Conservation (phyloP, 441 rosid genomes). For the Hura crepitans region DNA sequence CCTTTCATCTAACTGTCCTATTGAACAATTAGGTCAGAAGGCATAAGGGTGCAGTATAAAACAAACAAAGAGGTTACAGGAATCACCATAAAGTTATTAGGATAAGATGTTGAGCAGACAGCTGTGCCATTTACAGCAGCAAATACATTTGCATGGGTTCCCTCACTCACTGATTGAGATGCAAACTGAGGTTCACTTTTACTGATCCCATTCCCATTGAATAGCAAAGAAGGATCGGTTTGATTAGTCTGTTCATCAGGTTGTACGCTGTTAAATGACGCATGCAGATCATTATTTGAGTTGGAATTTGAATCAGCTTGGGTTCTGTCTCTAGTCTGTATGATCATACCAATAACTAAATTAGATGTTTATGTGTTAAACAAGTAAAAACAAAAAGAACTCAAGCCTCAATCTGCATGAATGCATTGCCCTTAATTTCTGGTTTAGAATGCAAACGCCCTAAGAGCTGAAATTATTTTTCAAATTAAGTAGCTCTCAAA, state of each 20-base stretch:
- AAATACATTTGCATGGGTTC: slow-evolving; percentile 27
- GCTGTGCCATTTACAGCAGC: slow-evolving; percentile 22
- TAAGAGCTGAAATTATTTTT: neutral
- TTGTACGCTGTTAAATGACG: slow-evolving; percentile 8
- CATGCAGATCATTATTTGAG: slow-evolving; percentile 25
- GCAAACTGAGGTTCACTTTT: slow-evolving; percentile 29
- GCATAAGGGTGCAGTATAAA: slow-evolving; percentile 11
- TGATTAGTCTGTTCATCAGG: slow-evolving; percentile 26
- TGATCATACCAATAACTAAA: slow-evolving; percentile 26
- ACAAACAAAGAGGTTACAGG: slow-evolving; percentile 20
- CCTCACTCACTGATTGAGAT: slow-evolving; percentile 23
- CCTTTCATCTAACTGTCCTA: slow-evolving; percentile 30
- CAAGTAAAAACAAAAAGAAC: neutral
- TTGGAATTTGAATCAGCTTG: slow-evolving; percentile 32
- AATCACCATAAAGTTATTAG: slow-evolving; percentile 37
- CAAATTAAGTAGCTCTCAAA: neutral
- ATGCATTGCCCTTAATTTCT: neutral
- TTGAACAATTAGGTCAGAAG: slow-evolving; percentile 18
- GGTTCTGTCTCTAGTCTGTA: slow-evolving; percentile 40
- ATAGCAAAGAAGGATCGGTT: slow-evolving; percentile 22
- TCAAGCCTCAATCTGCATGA: neutral
- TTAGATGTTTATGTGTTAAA: slow-evolving; percentile 16
- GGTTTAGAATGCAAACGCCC: neutral
- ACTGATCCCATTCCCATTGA: slow-evolving; percentile 25
- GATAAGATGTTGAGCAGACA: slow-evolving; percentile 30